Percentiles rank a stretch among this genome's conserved stretches.
phyloP scores from a whole-genome alignment of 768 basidiomycete species.

The Calvatia gigantea region DNA sequence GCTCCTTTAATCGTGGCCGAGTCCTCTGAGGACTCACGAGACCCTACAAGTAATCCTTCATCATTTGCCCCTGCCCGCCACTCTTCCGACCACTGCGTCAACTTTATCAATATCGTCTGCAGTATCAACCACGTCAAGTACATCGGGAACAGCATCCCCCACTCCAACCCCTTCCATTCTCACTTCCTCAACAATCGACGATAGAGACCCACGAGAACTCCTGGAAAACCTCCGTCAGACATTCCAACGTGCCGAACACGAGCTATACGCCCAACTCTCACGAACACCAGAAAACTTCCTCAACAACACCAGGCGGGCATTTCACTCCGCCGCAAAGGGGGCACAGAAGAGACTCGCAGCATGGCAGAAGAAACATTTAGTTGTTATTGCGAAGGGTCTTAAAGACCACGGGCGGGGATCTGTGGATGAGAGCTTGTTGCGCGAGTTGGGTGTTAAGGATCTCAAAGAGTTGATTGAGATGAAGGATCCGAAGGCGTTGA shows the following conservation, averaged over 20 bases:
- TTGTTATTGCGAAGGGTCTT: not conserved
- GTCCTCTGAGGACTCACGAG: not conserved
- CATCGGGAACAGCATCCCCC: slow-evolving; percentile 10
- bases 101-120: not conserved
- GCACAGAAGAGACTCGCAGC: slow-evolving; percentile 51
- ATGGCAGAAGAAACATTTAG: slow-evolving; percentile 66
- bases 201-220: slow-evolving; percentile 32
- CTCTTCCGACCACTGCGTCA: not conserved
- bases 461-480: not conserved
- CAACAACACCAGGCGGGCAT: slow-evolving; percentile 62
- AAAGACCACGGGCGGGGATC: not conserved
- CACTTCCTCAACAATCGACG: slow-evolving; percentile 18
- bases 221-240: slow-evolving; percentile 49
- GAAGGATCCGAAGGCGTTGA: not conserved
- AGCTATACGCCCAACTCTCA: slow-evolving; percentile 51
- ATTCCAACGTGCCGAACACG: slow-evolving; percentile 58
- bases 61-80: too few relatives aligned
- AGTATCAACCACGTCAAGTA: slow-evolving; percentile 13
- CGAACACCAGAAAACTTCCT: slow-evolving; percentile 41
- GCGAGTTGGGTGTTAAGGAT: slow-evolving; percentile 9
- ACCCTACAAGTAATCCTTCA: too few relatives aligned
- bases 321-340: slow-evolving; percentile 48
- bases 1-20: not conserved
- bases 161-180: slow-evolving; percentile 14
- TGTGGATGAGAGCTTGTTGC: slow-evolving; percentile 14